These are phyloP conservation scores for Lolium rigidum DNA, from an alignment of 176 grass and related monocot species.

Conservation along the genomic window DNA sequence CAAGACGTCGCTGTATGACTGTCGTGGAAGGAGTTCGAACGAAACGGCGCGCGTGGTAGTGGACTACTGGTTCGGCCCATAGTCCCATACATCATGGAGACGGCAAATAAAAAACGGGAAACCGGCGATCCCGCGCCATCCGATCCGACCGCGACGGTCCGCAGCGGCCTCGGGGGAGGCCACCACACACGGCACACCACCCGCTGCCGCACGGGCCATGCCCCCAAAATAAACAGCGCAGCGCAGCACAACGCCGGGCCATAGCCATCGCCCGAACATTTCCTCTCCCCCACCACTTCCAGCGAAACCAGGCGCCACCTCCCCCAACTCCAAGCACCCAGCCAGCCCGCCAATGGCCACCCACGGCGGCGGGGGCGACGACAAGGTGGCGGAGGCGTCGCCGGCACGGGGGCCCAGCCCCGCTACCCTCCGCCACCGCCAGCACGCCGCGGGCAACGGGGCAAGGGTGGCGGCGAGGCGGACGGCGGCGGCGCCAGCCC, in stretches of 20 bases:
- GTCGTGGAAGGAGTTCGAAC: not conserved
- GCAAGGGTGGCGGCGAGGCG: conserved; percentile 11
- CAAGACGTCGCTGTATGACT: not conserved
- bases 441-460: conserved; percentile 33
- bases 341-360: conserved; percentile 20
- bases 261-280: not conserved
- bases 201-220: not conserved
- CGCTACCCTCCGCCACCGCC: conserved; percentile 52
- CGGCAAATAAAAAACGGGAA: not conserved
- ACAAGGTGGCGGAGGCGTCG: conserved; percentile 46
- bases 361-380: conserved; percentile 3
- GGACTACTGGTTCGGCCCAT: no score
- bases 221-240: conserved; percentile 35
- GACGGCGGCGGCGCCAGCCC: not conserved
- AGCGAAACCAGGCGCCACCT: not conserved
- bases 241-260: conserved; percentile 22
- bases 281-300: not conserved
- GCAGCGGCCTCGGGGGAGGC: not conserved
- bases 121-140: not conserved
- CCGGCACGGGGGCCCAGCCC: not conserved
- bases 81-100: conserved; percentile 11
- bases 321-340: not conserved
- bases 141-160: not conserved
- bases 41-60: no score
- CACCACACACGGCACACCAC: not conserved